Evolutionary conservation across 2,329 filamentous ascomycete species (phyloP), one percentile per base, ranked within the genome.

Genomic region (Akanthomyces dipterigenus): DNA sequence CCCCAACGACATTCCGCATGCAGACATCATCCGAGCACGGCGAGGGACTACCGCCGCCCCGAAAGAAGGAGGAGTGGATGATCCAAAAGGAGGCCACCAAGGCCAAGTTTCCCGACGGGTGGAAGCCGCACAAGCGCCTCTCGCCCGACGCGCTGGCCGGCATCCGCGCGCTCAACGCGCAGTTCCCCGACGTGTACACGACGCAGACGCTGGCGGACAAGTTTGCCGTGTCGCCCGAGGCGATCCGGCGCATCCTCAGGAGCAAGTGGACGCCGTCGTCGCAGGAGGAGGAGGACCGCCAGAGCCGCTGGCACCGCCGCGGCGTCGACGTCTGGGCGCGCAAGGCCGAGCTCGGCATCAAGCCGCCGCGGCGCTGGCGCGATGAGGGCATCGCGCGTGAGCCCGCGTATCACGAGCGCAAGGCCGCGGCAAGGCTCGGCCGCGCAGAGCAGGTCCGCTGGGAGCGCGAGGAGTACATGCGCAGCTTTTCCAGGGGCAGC

Each of bases 101-200:
- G 67, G 75, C 84, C 63, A 99, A 98, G 70, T 95, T 97, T 65
- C 85, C 85, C 1, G 83, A 88, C 8, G 86, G 88, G 11, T 99
- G 93, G 93, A 81, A 82, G 31, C 93, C 95, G 34, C 82, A 84
- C 54, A 97, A 96, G 74, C 88, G 88, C 62, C 82, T 99, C 11
- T 98, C 95, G 0, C 95, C 95, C 0, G 93, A 98, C 73, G 91
- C 93, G 1, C 79, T 97, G 36, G 88, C 90, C n/a, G 93, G 92
- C 46, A 96, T 99, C 67, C 87, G 92, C 46, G 88, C 90, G 22
- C 79, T 99, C 38, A 86, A 97, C 72, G 78, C 82, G 28, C 87
- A 91, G 67, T 88, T 91, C 64, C 91, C 93, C 0, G 82, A 88
- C 2, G 80, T 82, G 62, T 97, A 92, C 76, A 89, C 88, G 4